Percentiles rank a stretch among this genome's conserved stretches.
phyloP scores from a whole-genome alignment of 2,329 filamentous ascomycete genomes.

The Chrysoporthe cubensis region DNA sequence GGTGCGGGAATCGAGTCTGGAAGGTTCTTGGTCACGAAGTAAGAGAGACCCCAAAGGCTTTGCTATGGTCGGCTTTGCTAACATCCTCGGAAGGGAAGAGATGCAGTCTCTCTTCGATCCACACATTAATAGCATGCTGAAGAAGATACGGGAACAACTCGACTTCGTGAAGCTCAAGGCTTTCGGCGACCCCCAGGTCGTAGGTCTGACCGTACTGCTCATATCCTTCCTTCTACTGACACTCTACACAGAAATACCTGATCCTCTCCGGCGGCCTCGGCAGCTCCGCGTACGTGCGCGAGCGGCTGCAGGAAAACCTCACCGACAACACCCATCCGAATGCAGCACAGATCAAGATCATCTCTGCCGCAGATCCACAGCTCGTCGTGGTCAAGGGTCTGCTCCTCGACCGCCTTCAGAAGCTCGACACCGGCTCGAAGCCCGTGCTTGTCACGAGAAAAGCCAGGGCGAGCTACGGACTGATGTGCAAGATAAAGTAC shows the following conservation, averaged over 20 bases:
- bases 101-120: slow-evolving; percentile 49
- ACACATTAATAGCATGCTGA: slow-evolving; percentile 45
- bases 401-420: slow-evolving; percentile 55
- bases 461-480: slow-evolving; percentile 48
- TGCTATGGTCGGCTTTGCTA: slow-evolving; percentile 12
- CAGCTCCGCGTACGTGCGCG: slow-evolving; percentile 51
- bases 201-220: slow-evolving; percentile 28
- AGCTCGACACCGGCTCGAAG: slow-evolving; percentile 44
- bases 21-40: slow-evolving; percentile 46
- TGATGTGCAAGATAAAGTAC: slow-evolving; percentile 44
- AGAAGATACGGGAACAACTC: slow-evolving; percentile 45
- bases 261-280: slow-evolving; percentile 51
- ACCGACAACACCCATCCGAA: slow-evolving; percentile 40
- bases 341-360: slow-evolving; percentile 42
- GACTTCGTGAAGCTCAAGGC: slow-evolving; percentile 42
- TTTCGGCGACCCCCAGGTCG: slow-evolving; percentile 40
- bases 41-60: slow-evolving; percentile 27
- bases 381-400: slow-evolving; percentile 59
- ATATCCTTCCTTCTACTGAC: slow-evolving; percentile 3
- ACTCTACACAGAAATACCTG: slow-evolving; percentile 41
- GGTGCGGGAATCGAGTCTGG: slow-evolving; percentile 45
- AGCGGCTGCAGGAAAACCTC: slow-evolving; percentile 45
- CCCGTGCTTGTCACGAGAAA: slow-evolving; percentile 48
- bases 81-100: slow-evolving; percentile 40
- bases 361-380: slow-evolving; percentile 55